phyloP scores from a whole-genome alignment of 192 early-diverging fungal genomes.

The Pilaira anomala region DNA sequence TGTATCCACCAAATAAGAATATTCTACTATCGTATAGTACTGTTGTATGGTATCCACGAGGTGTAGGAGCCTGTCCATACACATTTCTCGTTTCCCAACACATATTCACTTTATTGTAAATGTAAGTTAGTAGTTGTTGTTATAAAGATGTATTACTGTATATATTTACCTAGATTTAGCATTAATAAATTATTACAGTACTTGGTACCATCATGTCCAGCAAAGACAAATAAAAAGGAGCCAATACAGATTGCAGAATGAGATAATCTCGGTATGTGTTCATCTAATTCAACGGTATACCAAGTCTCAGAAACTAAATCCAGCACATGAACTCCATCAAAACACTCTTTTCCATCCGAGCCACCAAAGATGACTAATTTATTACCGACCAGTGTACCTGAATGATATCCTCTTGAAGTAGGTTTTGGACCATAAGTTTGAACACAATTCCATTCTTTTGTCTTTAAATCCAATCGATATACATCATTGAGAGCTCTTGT shows the following conservation, averaged over 20 bases:
- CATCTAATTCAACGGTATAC: slow-evolving; percentile 57
- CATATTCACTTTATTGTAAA: slow-evolving; percentile 55
- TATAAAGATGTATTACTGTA: background rate
- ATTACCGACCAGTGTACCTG: slow-evolving; percentile 71
- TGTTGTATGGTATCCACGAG: slow-evolving; percentile 79
- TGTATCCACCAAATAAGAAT: slow-evolving; percentile 82
- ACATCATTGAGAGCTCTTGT: slow-evolving; percentile 76
- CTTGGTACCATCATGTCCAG: slow-evolving; percentile 78
- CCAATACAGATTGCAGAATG: slow-evolving; percentile 82
- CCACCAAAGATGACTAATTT: slow-evolving; percentile 84
- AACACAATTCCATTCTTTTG: slow-evolving; percentile 53
- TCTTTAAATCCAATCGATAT: slow-evolving; percentile 53
- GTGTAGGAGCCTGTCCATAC: slow-evolving; percentile 58
- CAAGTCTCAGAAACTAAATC: slow-evolving; percentile 60
- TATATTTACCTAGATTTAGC: slow-evolving; percentile 64
- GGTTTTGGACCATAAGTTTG: slow-evolving; percentile 60
- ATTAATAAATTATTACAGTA: slow-evolving; percentile 78
- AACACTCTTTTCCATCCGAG: slow-evolving; percentile 80
- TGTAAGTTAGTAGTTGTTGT: too few relatives aligned
- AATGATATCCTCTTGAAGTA: slow-evolving; percentile 80
- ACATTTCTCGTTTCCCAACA: slow-evolving; percentile 74
- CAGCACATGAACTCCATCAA: slow-evolving; percentile 58
- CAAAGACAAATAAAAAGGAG: slow-evolving; percentile 83
- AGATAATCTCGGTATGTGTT: slow-evolving; percentile 65
- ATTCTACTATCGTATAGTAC: slow-evolving; percentile 74